Conservation (phyloP, 2,329 filamentous ascomycete species). For the Penicillium aurantiogriseum region DNA sequence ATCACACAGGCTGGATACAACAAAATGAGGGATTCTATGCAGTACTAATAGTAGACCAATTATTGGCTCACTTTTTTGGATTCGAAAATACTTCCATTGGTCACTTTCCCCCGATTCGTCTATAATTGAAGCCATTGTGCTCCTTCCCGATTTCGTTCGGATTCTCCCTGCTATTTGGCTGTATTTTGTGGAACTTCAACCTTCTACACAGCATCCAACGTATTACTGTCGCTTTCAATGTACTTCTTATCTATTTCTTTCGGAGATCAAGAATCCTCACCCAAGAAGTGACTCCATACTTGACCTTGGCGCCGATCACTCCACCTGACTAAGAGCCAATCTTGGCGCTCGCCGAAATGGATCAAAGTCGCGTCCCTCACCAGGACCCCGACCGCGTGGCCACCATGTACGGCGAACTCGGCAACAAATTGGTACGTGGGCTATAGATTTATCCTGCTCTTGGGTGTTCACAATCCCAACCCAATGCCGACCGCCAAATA, state of each 20-base stretch:
- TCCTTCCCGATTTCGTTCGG: not conserved
- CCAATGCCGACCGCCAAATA: not conserved
- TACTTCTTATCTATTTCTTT: not conserved
- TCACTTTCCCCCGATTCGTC: not conserved
- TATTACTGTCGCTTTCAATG: not conserved
- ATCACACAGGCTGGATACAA: conserved; percentile 44
- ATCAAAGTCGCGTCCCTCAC: conserved; percentile 19
- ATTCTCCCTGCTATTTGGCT: not conserved
- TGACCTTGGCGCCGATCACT: conserved; percentile 12
- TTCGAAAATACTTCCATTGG: not conserved
- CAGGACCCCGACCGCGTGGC: conserved; percentile 21
- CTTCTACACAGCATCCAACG: not conserved
- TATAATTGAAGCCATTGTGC: not conserved
- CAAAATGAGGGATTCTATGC: conserved; percentile 20
- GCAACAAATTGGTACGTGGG: conserved; percentile 71
- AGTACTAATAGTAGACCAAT: conserved; percentile 8
- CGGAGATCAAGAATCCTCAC: not conserved
- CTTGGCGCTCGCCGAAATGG: conserved; percentile 26
- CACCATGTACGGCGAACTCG: conserved; percentile 81
- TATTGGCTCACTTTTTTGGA: not conserved
- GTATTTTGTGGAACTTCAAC: not conserved
- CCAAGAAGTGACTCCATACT: conserved; percentile 1
- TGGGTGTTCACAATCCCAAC: not conserved
- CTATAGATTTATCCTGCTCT: not conserved
- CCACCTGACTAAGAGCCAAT: conserved; percentile 23